A percentile compares a stretch with the other conserved stretches of the same genome.
Evolutionary conservation across 768 basidiomycete genomes (phyloP).

Genomic region (Mycena maculata): DNA sequence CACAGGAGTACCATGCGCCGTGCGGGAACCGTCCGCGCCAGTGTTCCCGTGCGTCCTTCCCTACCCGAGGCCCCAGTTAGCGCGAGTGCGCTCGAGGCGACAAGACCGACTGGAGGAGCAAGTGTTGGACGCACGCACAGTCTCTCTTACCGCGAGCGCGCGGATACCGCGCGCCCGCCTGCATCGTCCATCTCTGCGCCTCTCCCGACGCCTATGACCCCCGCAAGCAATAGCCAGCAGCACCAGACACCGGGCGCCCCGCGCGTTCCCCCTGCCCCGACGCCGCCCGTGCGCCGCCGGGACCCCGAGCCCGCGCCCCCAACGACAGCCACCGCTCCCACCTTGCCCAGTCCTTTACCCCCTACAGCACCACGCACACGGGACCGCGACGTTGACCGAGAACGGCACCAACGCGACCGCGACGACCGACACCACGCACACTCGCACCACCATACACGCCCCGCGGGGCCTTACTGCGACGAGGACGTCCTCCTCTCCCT

Average conservation of each 20-base stretch:
- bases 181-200: conserved; percentile 46
- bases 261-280: conserved; percentile 65
- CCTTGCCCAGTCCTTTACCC: conserved; percentile 43
- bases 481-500: conserved; percentile 93
- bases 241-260: conserved; percentile 72
- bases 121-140: conserved; percentile 1
- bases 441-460: conserved; percentile 42
- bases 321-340: no score
- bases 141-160: conserved; percentile 39
- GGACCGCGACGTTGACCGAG: conserved; percentile 42
- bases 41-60: neutral
- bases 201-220: conserved; percentile 44
- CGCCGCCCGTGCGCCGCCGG: conserved; percentile 28
- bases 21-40: conserved; percentile 29
- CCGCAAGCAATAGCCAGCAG: conserved; percentile 36
- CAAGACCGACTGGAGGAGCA: neutral
- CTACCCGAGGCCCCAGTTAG: conserved; percentile 7
- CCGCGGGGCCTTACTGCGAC: conserved; percentile 83
- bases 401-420: conserved; percentile 43
- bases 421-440: conserved; percentile 42
- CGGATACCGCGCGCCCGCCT: conserved; percentile 37
- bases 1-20: conserved; percentile 31
- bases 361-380: conserved; percentile 25
- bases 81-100: neutral
- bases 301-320: conserved; percentile 37